Evolutionary conservation across 306 rosid genomes (phyloP), one percentile per base, ranked within the genome.

Genomic region (Biancaea sappan): DNA sequence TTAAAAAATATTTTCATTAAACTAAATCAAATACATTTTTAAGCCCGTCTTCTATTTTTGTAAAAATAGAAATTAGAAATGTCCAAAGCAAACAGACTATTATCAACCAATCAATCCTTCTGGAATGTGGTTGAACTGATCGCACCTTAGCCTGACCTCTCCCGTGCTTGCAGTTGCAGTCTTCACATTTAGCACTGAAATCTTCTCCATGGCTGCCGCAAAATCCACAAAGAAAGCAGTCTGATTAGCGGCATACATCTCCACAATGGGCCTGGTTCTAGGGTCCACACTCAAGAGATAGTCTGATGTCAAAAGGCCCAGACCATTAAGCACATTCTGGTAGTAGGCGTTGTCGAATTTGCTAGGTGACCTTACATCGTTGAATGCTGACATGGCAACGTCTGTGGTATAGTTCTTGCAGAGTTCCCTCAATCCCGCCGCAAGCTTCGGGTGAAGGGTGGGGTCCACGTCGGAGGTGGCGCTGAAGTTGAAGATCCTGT

Each of bases 291-390:
- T 76, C 34, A 84, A 1, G 0, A 44, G 51, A 0, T 22, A 13
- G 59, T 88, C 93, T 0, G 86, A 71, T 0, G 69, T 28, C 76
- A 86, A 21, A 2, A 88, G 40, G 12, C 86, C 88, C 37, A 86
- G 7, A 61, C 85, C 87, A 19, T 16, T 72, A 66, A 66, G 28
- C 64, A 88, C 24, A 47, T 83, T 83, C 31, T 4, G 51, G 29
- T 10, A 85, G 5, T 83, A 85, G 74, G 82, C 58, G 25, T 88
- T 85, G 29, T 85, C 86, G 24, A 88, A 83, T 43, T 83, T 88
- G 3, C 41, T 32, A 0, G 87, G 93, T 0, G 92, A 81, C 52
- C 78, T 79, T 16, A 82, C 82, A 66, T 88, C 87, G 48, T 85
- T 85, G 31, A 48, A 85, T 0, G 92, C 90, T 1, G 90, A 70